These are phyloP conservation scores for Acanthamoeba culbertsoni DNA, from an alignment of 208 protist species.

Conservation along the genomic window DNA sequence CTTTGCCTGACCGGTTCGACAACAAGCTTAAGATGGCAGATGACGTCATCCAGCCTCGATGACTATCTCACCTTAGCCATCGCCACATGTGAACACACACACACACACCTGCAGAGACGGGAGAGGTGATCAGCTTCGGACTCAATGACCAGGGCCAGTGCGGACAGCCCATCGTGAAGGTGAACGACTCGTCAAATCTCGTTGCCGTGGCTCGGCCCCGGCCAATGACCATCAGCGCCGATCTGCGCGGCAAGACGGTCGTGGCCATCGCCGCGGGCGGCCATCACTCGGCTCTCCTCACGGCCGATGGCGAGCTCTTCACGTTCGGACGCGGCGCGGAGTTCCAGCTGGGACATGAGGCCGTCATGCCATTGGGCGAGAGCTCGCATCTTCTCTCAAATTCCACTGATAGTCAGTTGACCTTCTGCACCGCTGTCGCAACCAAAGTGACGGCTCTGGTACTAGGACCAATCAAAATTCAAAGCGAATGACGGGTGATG, in stretches of 20 bases:
- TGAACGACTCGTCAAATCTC: background rate
- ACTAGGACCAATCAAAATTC: background rate
- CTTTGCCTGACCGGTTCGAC: background rate
- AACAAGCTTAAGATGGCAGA: too few species aligned
- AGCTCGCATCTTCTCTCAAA: background rate
- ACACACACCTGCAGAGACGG: background rate
- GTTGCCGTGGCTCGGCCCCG: background rate
- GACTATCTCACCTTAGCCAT: background rate
- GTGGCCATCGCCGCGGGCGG: background rate
- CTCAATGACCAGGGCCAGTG: constrained; percentile 27
- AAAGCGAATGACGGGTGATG: too few species aligned
- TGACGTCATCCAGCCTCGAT: background rate
- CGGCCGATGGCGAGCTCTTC: constrained; percentile 14
- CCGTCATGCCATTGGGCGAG: constrained; percentile 4
- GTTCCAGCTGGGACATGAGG: constrained; percentile 2
- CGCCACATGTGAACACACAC: background rate
- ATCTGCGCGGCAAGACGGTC: background rate
- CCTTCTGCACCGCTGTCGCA: background rate
- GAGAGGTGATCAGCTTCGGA: background rate
- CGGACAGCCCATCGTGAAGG: background rate
- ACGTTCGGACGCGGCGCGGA: background rate
- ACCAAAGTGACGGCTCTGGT: background rate
- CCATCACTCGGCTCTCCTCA: background rate
- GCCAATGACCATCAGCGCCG: background rate
- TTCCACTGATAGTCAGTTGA: background rate